Percentiles rank a stretch among this genome's conserved stretches.
These are phyloP conservation scores for Jatropha curcas DNA, from an alignment of 345 rosid genomes.

Conservation along the genomic window DNA sequence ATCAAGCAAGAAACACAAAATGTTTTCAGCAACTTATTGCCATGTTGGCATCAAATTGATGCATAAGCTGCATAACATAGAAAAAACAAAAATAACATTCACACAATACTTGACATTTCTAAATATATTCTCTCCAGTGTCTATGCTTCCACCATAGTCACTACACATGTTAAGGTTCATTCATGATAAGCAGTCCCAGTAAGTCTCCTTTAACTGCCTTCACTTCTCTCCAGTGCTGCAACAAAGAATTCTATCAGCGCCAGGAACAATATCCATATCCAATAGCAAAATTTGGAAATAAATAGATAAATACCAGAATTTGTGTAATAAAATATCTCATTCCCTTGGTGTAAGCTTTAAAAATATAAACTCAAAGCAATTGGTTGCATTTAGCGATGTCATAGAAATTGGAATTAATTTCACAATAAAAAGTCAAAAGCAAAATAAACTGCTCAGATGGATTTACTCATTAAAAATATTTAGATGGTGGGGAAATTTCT, in stretches of 20 bases:
- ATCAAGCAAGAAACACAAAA: neutral
- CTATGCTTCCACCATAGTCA: neutral
- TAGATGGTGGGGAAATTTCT: neutral
- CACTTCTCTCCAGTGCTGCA: constrained; percentile 29
- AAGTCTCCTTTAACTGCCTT: constrained; percentile 19
- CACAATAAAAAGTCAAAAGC: neutral
- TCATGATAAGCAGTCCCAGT: neutral
- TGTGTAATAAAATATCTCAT: neutral
- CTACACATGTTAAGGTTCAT: neutral
- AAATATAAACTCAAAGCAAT: neutral
- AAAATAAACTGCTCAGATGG: neutral
- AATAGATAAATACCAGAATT: neutral
- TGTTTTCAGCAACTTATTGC: neutral
- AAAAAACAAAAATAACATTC: neutral
- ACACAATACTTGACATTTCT: neutral
- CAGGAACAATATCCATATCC: neutral
- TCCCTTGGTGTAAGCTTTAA: neutral
- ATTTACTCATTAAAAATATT: neutral
- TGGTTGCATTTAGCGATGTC: neutral
- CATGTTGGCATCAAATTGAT: neutral
- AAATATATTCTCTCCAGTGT: neutral
- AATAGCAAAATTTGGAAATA: neutral
- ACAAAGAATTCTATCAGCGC: neutral
- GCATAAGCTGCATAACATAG: neutral
- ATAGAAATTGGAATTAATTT: no score